A percentile compares a stretch with the other conserved stretches of the same genome.
phyloP scores from a whole-genome alignment of 2,329 filamentous ascomycete genomes.

The Tolypocladium album region DNA sequence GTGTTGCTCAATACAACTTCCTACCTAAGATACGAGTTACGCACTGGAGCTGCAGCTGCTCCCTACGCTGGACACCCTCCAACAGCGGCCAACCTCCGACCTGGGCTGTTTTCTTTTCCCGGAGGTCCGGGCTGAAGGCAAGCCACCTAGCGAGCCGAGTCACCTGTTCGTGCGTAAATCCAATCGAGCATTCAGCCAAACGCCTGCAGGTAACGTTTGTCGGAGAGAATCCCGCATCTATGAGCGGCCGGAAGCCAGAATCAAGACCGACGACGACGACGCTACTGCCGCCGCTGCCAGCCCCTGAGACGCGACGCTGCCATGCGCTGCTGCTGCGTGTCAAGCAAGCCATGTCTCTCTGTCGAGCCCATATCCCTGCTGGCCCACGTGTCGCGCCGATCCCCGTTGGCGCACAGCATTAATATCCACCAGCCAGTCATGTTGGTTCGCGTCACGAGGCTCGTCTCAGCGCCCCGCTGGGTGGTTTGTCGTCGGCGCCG shows the following conservation, averaged over 20 bases:
- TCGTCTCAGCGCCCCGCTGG: neutral
- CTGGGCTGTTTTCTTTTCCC: neutral
- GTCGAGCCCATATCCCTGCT: conserved; percentile 1
- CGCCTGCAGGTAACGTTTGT: neutral
- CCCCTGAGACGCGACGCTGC: neutral
- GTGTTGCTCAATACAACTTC: neutral
- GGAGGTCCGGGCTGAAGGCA: neutral
- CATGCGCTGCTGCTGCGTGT: neutral
- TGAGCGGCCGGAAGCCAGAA: neutral
- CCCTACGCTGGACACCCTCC: neutral
- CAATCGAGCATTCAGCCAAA: no score
- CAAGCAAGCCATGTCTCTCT: neutral
- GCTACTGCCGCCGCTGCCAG: neutral
- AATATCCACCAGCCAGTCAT: neutral
- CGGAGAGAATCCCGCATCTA: neutral
- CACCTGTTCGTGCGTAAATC: neutral
- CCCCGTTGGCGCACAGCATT: neutral
- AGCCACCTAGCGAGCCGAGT: neutral
- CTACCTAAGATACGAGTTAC: neutral
- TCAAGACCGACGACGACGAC: neutral
- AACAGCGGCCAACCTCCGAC: neutral
- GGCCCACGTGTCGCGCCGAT: conserved; percentile 8
- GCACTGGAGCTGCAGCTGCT: neutral
- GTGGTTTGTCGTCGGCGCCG: neutral
- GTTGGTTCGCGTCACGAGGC: neutral